Percentiles rank a stretch among this genome's conserved stretches.
These are phyloP conservation scores for Pseudopyricularia cyperi DNA, from an alignment of 2,329 filamentous ascomycete species.

Conservation along the genomic window DNA sequence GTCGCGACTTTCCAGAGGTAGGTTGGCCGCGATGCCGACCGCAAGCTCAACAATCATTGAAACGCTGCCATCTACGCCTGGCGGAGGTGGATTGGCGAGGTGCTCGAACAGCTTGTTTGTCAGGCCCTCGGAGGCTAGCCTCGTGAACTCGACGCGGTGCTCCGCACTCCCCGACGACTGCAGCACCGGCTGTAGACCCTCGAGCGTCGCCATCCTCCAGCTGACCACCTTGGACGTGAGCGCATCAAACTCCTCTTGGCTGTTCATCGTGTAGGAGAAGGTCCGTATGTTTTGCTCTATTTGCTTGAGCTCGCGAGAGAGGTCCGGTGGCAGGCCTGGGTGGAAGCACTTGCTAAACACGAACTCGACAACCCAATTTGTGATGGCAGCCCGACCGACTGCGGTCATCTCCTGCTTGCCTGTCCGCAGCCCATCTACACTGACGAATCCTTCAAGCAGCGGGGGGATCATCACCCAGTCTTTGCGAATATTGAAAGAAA, in stretches of 20 bases:
- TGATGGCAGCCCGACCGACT: slow-evolving; percentile 78
- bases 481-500: slow-evolving; percentile 92
- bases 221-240: slow-evolving; percentile 76
- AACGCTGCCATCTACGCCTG: slow-evolving; percentile 75
- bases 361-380: slow-evolving; percentile 80
- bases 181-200: slow-evolving; percentile 68
- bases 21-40: slow-evolving; percentile 69
- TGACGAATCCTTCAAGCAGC: slow-evolving; percentile 72
- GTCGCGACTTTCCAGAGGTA: slow-evolving; percentile 84
- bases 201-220: slow-evolving; percentile 87
- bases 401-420: slow-evolving; percentile 98
- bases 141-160: slow-evolving; percentile 56
- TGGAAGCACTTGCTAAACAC: slow-evolving; percentile 91
- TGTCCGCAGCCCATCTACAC: slow-evolving; percentile 69
- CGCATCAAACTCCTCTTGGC: slow-evolving; percentile 79
- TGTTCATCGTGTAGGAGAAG: slow-evolving; percentile 59
- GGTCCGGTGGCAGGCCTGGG: slow-evolving; percentile 62
- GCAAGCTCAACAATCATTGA: slow-evolving; percentile 90
- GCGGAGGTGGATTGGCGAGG: slow-evolving; percentile 62
- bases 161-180: slow-evolving; percentile 51
- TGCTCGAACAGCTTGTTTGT: slow-evolving; percentile 59
- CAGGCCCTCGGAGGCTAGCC: slow-evolving; percentile 54
- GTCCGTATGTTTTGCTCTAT: slow-evolving; percentile 81
- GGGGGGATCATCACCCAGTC: slow-evolving; percentile 73
- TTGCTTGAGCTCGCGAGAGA: slow-evolving; percentile 69